Evolutionary conservation across 1,139 yeast genomes (phyloP).

Genomic region (Scheffersomyces stambukii): DNA sequence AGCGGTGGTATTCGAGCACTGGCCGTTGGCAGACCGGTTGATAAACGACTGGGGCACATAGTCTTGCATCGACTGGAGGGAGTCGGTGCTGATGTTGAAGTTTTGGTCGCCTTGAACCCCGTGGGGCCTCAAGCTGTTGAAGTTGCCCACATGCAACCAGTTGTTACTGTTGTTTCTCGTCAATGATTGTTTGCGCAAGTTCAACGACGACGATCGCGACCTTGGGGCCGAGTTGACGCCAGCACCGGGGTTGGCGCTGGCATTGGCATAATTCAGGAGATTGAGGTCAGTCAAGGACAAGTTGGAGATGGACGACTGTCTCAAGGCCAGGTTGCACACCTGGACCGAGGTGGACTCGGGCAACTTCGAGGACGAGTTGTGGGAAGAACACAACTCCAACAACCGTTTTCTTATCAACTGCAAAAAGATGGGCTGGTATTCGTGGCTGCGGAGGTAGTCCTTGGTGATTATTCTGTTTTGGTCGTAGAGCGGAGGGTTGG

Average conservation of each 20-base stretch:
- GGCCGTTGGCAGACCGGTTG: constrained; percentile 15
- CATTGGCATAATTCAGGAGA: constrained; percentile 26
- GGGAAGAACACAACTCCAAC: constrained; percentile 35
- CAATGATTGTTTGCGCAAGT: constrained; percentile 42
- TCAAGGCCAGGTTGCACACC: constrained; percentile 12
- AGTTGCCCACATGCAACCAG: constrained; percentile 48
- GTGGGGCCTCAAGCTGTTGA: constrained; percentile 30
- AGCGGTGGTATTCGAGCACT: constrained; percentile 1
- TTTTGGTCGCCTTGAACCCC: constrained; percentile 15
- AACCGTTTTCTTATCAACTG: constrained; percentile 42
- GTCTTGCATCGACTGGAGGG: constrained; percentile 44
- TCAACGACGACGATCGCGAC: constrained; percentile 26
- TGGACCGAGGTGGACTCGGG: constrained; percentile 28
- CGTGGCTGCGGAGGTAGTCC: constrained; percentile 29
- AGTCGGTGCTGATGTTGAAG: constrained; percentile 35
- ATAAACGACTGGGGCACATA: constrained; percentile 41
- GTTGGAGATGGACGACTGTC: constrained; percentile 40
- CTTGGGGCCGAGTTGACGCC: constrained; percentile 8
- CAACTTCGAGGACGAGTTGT: constrained; percentile 13
- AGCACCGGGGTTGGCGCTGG: constrained; percentile 4
- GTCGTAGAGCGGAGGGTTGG: constrained; percentile 26
- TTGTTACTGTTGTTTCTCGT: constrained; percentile 42
- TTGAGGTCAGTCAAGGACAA: constrained; percentile 41
- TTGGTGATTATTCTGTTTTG: constrained; percentile 28
- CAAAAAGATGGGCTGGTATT: constrained; percentile 39